phyloP scores from a whole-genome alignment of 1,284 basidiomycete species.

The Cutaneotrichosporon dermatis region DNA sequence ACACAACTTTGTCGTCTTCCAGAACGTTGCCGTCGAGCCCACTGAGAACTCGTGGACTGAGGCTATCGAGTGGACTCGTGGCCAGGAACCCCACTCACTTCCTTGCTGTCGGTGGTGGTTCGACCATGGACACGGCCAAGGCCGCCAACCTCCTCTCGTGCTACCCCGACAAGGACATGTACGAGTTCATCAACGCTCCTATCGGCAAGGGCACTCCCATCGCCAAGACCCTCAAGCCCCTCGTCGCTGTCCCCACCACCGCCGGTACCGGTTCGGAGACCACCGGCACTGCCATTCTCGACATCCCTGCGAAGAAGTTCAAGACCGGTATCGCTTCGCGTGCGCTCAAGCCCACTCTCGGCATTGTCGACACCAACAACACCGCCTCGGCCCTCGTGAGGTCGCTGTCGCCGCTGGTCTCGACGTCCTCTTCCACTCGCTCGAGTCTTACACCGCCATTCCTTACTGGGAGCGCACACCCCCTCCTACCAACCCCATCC shows the following conservation, averaged over 20 bases:
- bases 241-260: constrained; percentile 92
- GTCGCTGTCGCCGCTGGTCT: constrained; percentile 88
- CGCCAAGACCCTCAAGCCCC: constrained; percentile 66
- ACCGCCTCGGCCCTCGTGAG: constrained; percentile 73
- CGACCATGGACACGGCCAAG: constrained; percentile 94
- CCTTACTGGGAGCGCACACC: constrained; percentile 79
- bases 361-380: constrained; percentile 79
- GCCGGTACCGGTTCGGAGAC: constrained; percentile 96
- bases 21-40: constrained; percentile 80
- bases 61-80: constrained; percentile 81
- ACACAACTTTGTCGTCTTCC: constrained; percentile 71
- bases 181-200: constrained; percentile 96
- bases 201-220: constrained; percentile 89
- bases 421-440: constrained; percentile 89
- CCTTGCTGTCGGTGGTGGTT: constrained; percentile 90
- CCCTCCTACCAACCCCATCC: constrained; percentile 80
- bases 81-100: constrained; percentile 90
- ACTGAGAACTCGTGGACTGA: constrained; percentile 67
- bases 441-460: constrained; percentile 62
- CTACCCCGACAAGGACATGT: constrained; percentile 84
- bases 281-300: constrained; percentile 94
- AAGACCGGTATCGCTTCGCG: constrained; percentile 95
- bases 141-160: constrained; percentile 75
- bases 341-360: constrained; percentile 82
- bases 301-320: constrained; percentile 74